Percentiles rank a stretch among this genome's conserved stretches.
Conservation (phyloP, 106 monocot genomes). For the Acanthochlamys bracteata region DNA sequence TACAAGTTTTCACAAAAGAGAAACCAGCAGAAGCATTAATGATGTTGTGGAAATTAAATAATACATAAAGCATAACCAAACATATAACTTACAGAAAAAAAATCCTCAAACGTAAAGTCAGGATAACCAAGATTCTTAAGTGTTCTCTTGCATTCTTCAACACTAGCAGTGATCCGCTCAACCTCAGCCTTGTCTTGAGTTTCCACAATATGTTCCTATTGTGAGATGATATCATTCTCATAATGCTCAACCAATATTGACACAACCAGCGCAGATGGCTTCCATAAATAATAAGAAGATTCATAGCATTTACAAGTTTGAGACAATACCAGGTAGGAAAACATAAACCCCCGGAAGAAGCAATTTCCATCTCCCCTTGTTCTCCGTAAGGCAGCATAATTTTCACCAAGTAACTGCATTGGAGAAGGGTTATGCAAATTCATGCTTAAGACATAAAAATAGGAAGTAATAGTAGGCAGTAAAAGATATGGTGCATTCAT, state of each 20-base stretch:
- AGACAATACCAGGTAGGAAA: slow-evolving; percentile 79
- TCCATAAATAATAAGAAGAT: background rate
- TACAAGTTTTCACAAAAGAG: no score
- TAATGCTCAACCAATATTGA: slow-evolving; percentile 1
- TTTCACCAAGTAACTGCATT: slow-evolving; percentile 75
- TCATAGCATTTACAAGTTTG: background rate
- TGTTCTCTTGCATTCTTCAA: slow-evolving; percentile 74
- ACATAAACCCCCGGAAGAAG: slow-evolving; percentile 96
- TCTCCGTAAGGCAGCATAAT: slow-evolving; percentile 73
- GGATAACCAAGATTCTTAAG: slow-evolving; percentile 77
- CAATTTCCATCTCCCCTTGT: slow-evolving; percentile 97
- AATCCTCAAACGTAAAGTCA: slow-evolving; percentile 99
- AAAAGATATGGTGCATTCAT: background rate
- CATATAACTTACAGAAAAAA: slow-evolving; percentile 76
- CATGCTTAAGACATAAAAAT: background rate
- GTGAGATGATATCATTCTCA: slow-evolving; percentile 1
- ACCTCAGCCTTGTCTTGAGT: slow-evolving; percentile 75
- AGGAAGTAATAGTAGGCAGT: background rate
- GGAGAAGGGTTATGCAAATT: background rate
- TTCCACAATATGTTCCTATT: slow-evolving; percentile 83
- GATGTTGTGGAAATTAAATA: no score
- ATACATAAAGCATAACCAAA: no score
- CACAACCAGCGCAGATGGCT: background rate
- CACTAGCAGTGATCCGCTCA: slow-evolving; percentile 39
- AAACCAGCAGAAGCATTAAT: no score